Conservation (phyloP, 805 yeast species). For the Yamadazyma kitorensis region DNA sequence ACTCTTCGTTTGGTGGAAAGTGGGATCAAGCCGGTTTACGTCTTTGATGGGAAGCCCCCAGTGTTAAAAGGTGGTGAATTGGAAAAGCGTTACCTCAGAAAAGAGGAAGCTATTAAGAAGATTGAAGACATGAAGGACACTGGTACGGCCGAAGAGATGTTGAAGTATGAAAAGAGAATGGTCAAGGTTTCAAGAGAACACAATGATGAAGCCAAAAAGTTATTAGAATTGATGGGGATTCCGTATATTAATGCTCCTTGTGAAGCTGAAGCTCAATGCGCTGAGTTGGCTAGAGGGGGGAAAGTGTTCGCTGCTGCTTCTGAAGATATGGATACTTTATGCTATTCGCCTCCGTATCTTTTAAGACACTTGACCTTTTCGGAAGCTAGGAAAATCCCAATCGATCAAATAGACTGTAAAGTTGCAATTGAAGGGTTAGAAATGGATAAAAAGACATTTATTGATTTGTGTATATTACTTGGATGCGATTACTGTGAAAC, state of each 20-base stretch:
- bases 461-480: conserved; percentile 86
- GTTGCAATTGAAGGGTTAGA: conserved; percentile 74
- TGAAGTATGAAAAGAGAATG: conserved; percentile 77
- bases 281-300: conserved; percentile 82
- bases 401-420: conserved; percentile 72
- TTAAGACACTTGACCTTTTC: conserved; percentile 90
- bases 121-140: conserved; percentile 75
- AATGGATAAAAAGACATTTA: conserved; percentile 69
- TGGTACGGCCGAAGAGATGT: conserved; percentile 73
- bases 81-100: conserved; percentile 73
- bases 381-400: conserved; percentile 90
- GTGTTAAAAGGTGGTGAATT: conserved; percentile 89
- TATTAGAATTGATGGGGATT: conserved; percentile 87
- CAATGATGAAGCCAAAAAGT: conserved; percentile 86
- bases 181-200: conserved; percentile 88
- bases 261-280: conserved; percentile 99
- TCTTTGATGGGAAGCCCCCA: conserved; percentile 98
- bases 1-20: conserved; percentile 85
- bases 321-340: conserved; percentile 98
- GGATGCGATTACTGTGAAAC: conserved; percentile 99
- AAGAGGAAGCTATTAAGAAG: conserved; percentile 79
- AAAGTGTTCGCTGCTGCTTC: conserved; percentile 97
- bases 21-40: conserved; percentile 96
- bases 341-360: conserved; percentile 81
- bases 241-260: conserved; percentile 94